These are phyloP conservation scores for Blastomyces gilchristii DNA, from an alignment of 2,329 filamentous ascomycete genomes.

Conservation along the genomic window DNA sequence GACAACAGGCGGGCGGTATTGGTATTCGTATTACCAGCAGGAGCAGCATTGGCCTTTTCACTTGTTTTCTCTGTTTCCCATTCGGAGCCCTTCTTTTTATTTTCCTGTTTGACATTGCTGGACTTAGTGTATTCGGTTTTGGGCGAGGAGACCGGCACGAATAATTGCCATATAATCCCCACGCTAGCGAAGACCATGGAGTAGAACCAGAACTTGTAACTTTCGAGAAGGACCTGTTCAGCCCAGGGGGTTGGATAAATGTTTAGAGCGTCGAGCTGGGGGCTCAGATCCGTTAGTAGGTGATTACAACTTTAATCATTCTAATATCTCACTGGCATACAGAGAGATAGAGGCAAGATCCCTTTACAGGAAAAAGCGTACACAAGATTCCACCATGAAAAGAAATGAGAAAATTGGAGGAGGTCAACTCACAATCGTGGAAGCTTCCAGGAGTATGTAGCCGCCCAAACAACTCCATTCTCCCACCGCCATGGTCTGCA, in stretches of 20 bases:
- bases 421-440: conserved; percentile 46
- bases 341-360: not conserved
- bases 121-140: conserved; percentile 15
- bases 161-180: conserved; percentile 20
- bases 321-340: not conserved
- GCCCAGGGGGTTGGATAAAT: conserved; percentile 37
- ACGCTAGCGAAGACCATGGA: conserved; percentile 46
- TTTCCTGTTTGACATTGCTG: conserved; percentile 16
- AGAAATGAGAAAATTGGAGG: not conserved
- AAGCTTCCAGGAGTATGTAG: conserved; percentile 57
- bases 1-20: conserved; percentile 30
- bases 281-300: conserved; percentile 22
- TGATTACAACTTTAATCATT: not conserved
- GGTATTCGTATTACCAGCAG: not conserved
- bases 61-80: conserved; percentile 20
- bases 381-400: not conserved
- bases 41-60: not conserved
- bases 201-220: conserved; percentile 61
- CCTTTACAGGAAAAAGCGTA: not conserved
- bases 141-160: conserved; percentile 19
- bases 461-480: conserved; percentile 53
- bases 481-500: conserved; percentile 44
- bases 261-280: conserved; percentile 44
- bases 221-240: conserved; percentile 45
- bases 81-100: conserved; percentile 21